Evolutionary conservation across 805 yeast genomes (phyloP), one percentile per base, ranked within the genome.

Genomic region (Yamadazyma laniorum): DNA sequence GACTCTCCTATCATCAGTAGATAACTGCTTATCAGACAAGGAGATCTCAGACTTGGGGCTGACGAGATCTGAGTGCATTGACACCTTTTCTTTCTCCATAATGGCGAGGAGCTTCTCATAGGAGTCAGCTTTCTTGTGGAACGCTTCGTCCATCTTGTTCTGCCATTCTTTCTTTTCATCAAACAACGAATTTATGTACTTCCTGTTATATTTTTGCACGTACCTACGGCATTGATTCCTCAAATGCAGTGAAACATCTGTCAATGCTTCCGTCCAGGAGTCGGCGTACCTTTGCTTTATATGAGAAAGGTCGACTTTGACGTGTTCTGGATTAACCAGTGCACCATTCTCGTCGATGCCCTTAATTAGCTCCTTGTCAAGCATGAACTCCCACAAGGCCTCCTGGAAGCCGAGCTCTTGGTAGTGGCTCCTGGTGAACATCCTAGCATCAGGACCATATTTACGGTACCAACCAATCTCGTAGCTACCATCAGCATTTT

Each of bases 31-130:
- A 12, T 30, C 32, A 12, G 15, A 16, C 7, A 17, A n/a, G 6
- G 11, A 6, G 3, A 5, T 11, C 9, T 13, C 16, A 6, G 22
- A 15, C 11, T 18, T 11, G 9, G 28, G 32, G 9, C 27, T 21
- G 30, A 59, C 58, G 3, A 68, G 38, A 33, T 66, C 68, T 3
- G 66, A 57, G 44, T 67, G 74, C 42, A 58, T 53, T 37, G 54
- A 51, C 3, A 66, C 58, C 4, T 47, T 29, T 9, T 58, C 51
- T 6, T 40, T 28, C 9, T 48, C 37, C 31, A 63, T 38, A 4
- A 14, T 21, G 6, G 37, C 32, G 11, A 53, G 32, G 6, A 60
- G 35, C 9, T 29, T 16, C 6, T 42, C 35, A 32, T 49, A 51
- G 16, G 31, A 43, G 3, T 25, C 11, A 5, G 49, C 44, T 17